Base-by-base conservation (phyloP, 208 protist species). In the Leishmania mexicana region DNA sequence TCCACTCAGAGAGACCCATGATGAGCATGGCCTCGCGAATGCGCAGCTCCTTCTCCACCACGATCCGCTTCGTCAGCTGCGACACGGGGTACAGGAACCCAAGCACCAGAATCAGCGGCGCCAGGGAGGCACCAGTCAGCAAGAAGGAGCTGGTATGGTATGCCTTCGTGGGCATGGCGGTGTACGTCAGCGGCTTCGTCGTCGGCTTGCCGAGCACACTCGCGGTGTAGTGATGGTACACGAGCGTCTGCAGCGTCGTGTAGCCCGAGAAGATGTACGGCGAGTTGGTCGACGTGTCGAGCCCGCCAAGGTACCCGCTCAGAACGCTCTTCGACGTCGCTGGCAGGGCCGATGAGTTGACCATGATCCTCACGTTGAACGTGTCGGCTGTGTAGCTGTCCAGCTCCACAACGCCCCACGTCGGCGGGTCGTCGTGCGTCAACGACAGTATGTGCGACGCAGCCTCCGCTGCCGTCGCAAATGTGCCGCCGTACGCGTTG, bases 41-140 rank as follows among this genome's bases (percentile, higher is more conserved):
- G 51, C 90, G 90, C 71, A 95, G 74, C 81, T 97, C 94, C 82
- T 97, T 97, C 74, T 97, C 92, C 51, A 92, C 35, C 35, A 96
- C 93, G 64, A 96, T 87, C 8, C 89, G 89, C 78, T 91, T 94
- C 28, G 91, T 92, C 78, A 88, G 79, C 83, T 92, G 90, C 10
- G 87, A 88, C 1, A 96, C 86, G 10, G 89, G 87, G 78, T 94
- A 94, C 45, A 97, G 87, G 84, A 87, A 97, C 57, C 82, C 86
- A 17, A 95, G 77, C n/a, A 94, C 92, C 58, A 96, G 64, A 54
- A 96, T 84, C 5, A 93, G 82, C 28, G 90, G 87, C 19, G 87
- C 71, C 8, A 94, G 83, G 2, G 74, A 24, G 6, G 83, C n/a
- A 7, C 71, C 85, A 10, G 31, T 64, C 31, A 40, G 45, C 31